Percentiles rank a stretch among this genome's conserved stretches.
Evolutionary conservation across 805 yeast species (phyloP).

Genomic region (Yarrowia sp.): DNA sequence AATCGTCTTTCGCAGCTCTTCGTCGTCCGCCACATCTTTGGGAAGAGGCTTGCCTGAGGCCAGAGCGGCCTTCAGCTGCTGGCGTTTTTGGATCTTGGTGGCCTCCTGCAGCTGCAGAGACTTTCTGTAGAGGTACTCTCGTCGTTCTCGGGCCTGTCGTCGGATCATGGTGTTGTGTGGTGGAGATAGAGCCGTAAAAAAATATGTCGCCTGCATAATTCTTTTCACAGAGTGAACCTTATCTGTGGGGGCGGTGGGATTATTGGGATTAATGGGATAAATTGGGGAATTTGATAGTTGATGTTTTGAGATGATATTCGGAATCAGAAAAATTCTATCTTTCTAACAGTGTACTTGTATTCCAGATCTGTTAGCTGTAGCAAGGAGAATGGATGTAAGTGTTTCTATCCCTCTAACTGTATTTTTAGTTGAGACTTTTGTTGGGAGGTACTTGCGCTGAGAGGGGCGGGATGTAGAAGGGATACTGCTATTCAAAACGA

Average conservation of each 20-base stretch:
- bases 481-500: too few relatives aligned
- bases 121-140: conserved; percentile 87
- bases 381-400: too few relatives aligned
- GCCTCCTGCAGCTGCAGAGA: conserved; percentile 90
- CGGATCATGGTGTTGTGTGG: conserved; percentile 51
- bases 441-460: too few relatives aligned
- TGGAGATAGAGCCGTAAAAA: background rate
- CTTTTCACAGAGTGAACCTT: background rate
- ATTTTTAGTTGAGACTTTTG: too few relatives aligned
- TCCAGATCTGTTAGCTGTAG: too few relatives aligned
- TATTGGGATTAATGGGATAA: too few relatives aligned
- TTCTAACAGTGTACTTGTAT: too few relatives aligned
- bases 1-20: conserved; percentile 72
- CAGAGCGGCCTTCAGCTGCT: conserved; percentile 77
- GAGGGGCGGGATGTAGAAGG: too few relatives aligned
- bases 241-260: background rate
- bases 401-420: too few relatives aligned
- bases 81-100: conserved; percentile 78
- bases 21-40: conserved; percentile 87
- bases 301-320: too few relatives aligned
- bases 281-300: too few relatives aligned
- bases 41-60: conserved; percentile 90
- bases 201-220: background rate
- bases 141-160: conserved; percentile 93
- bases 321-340: too few relatives aligned